Evolutionary conservation across 495 filamentous ascomycete species (phyloP).

Genomic region (Cercophora samala): DNA sequence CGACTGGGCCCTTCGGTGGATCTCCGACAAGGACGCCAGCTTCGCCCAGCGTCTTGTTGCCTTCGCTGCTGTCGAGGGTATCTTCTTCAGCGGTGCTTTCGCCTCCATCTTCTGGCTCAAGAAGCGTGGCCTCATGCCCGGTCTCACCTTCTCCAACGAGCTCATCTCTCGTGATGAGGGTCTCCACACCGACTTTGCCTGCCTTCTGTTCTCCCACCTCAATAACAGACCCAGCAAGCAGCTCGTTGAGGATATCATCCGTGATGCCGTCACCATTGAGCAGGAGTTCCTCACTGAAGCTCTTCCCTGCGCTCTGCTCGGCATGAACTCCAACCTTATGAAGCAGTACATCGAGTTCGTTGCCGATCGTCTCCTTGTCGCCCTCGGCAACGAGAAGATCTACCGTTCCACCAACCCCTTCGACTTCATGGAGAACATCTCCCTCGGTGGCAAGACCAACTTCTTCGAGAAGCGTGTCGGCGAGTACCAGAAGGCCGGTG

Average conservation of each 20-base stretch:
- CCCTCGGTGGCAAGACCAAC: slow-evolving; percentile 97
- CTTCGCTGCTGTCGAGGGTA: slow-evolving; percentile 97
- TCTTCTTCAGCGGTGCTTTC: slow-evolving; percentile 99
- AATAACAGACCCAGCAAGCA: slow-evolving; percentile 83
- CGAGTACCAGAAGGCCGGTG: slow-evolving; percentile 99
- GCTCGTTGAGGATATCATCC: slow-evolving; percentile 80
- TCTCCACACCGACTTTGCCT: slow-evolving; percentile 98
- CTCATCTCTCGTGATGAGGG: slow-evolving; percentile 99
- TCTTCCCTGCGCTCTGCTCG: slow-evolving; percentile 84
- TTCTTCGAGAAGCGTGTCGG: slow-evolving; percentile 99
- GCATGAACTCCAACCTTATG: slow-evolving; percentile 97
- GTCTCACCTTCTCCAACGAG: slow-evolving; percentile 98
- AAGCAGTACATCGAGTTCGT: slow-evolving; percentile 99
- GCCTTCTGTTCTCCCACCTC: slow-evolving; percentile 91
- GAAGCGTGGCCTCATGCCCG: slow-evolving; percentile 99
- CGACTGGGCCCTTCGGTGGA: slow-evolving; percentile 96
- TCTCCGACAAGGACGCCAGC: slow-evolving; percentile 83
- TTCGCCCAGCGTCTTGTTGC: slow-evolving; percentile 95
- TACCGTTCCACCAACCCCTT: slow-evolving; percentile 94
- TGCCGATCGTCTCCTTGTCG: slow-evolving; percentile 86
- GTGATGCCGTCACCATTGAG: slow-evolving; percentile 90
- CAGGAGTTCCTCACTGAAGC: slow-evolving; percentile 97
- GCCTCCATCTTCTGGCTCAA: slow-evolving; percentile 99
- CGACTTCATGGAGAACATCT: slow-evolving; percentile 99
- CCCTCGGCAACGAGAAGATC: slow-evolving; percentile 89